Conservation (phyloP, 495 filamentous ascomycete genomes). For the Letharia lupina region DNA sequence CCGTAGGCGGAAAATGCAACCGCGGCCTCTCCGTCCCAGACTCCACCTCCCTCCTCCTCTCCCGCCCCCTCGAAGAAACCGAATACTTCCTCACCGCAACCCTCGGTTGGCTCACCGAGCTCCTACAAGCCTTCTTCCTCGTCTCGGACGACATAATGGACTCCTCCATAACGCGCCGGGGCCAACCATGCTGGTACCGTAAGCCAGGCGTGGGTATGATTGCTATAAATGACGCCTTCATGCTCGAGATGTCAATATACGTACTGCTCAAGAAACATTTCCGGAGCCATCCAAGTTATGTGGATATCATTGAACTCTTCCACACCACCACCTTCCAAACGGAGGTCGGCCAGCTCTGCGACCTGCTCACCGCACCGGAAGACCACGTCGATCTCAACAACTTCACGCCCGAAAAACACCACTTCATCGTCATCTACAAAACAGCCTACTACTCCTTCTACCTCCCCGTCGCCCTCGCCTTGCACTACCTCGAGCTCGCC, state of each 20-base stretch:
- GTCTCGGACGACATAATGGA: constrained; percentile 99
- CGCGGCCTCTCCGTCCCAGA: constrained; percentile 97
- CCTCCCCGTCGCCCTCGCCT: constrained; percentile 86
- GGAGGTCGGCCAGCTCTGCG: constrained; percentile 87
- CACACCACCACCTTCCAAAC: constrained; percentile 90
- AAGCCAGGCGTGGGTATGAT: constrained; percentile 80
- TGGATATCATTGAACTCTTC: constrained; percentile 89
- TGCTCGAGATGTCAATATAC: constrained; percentile 89
- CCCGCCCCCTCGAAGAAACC: constrained; percentile 40
- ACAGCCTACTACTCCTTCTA: constrained; percentile 99
- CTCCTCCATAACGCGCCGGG: constrained; percentile 81
- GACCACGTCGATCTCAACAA: constrained; percentile 78
- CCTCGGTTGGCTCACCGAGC: constrained; percentile 93
- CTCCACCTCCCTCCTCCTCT: constrained; percentile 70
- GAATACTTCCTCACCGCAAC: constrained; percentile 28
- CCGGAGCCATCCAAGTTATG: constrained; percentile 71
- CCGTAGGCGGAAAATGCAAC: constrained; percentile 93
- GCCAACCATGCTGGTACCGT: constrained; percentile 91
- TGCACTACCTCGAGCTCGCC: constrained; percentile 72
- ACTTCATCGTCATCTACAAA: constrained; percentile 98
- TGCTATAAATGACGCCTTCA: constrained; percentile 97
- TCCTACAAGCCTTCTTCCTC: constrained; percentile 97
- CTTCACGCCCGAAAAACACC: constrained; percentile 92
- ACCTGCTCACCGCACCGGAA: constrained; percentile 92
- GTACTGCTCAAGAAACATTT: constrained; percentile 87